These are phyloP conservation scores for Triticum turgidum DNA, from an alignment of 176 grass and related monocot genomes.

Conservation along the genomic window DNA sequence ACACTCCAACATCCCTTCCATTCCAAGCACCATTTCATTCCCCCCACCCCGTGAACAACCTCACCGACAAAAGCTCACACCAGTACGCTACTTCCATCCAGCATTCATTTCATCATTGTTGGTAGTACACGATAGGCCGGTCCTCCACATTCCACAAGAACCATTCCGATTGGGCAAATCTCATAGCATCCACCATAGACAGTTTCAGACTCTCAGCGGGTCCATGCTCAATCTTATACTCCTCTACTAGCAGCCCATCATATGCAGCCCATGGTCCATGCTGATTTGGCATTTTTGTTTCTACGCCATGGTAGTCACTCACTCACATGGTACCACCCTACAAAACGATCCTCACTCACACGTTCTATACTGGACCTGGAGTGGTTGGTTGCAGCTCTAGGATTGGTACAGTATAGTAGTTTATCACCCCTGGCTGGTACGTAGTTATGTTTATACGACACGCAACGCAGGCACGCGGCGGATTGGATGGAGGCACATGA, in stretches of 20 bases:
- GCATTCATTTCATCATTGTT: background rate
- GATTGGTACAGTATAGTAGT: background rate
- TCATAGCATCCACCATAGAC: background rate
- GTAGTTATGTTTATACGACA: slow-evolving; percentile 1
- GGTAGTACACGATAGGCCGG: background rate
- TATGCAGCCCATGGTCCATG: background rate
- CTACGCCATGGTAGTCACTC: background rate
- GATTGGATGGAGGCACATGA: slow-evolving; percentile 26
- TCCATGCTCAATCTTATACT: background rate
- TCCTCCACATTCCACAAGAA: background rate
- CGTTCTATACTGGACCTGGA: slow-evolving; percentile 8
- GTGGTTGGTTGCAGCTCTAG: background rate
- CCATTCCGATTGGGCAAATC: background rate
- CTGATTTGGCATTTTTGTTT: slow-evolving; percentile 22
- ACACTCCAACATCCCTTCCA: background rate
- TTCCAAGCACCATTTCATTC: background rate
- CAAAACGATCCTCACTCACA: no score
- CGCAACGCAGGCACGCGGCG: background rate
- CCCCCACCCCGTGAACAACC: background rate
- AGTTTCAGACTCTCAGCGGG: background rate
- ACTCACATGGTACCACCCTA: background rate
- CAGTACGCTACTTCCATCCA: background rate
- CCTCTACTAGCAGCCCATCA: background rate
- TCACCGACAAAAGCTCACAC: background rate
- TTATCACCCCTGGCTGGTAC: background rate